phyloP scores from a whole-genome alignment of 768 basidiomycete species.

The Paxillus involutus region DNA sequence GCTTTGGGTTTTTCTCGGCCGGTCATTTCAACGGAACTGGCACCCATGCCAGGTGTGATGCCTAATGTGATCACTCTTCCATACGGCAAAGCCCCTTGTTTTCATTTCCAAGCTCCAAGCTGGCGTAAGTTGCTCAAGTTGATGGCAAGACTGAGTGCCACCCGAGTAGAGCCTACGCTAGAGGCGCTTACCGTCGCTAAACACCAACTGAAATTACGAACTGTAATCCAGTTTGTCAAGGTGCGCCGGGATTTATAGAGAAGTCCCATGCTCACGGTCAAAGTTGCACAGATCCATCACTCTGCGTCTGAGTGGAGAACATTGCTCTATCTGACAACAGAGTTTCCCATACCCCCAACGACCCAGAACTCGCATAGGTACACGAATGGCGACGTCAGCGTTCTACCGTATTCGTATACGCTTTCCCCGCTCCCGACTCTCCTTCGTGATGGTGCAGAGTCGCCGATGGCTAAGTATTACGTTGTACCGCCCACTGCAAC shows the following conservation, averaged over 20 bases:
- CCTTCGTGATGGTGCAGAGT: conserved; percentile 64
- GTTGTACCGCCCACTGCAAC: conserved; percentile 61
- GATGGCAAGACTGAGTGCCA: conserved; percentile 71
- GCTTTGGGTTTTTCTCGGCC: conserved; percentile 71
- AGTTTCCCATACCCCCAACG: conserved; percentile 57
- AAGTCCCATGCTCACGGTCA: neutral
- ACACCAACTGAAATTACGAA: conserved; percentile 59
- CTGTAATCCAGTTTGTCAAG: conserved; percentile 78
- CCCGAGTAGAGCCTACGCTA: conserved; percentile 68
- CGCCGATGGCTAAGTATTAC: conserved; percentile 64
- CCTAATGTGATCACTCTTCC: conserved; percentile 77
- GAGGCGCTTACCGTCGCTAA: conserved; percentile 63
- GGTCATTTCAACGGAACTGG: conserved; percentile 44
- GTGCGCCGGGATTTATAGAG: conserved; percentile 36
- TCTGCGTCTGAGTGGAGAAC: conserved; percentile 66
- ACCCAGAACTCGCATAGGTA: conserved; percentile 46
- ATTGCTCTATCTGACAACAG: conserved; percentile 75
- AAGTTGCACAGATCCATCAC: conserved; percentile 51
- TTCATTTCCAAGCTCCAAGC: conserved; percentile 71
- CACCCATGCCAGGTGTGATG: conserved; percentile 52
- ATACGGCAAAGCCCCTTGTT: conserved; percentile 62
- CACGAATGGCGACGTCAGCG: conserved; percentile 56
- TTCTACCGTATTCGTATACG: conserved; percentile 72
- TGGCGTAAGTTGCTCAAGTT: conserved; percentile 76
- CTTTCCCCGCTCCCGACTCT: conserved; percentile 59